Base-by-base conservation (phyloP, 352 stramenopile species). In the Thalassiosira hispida region DNA sequence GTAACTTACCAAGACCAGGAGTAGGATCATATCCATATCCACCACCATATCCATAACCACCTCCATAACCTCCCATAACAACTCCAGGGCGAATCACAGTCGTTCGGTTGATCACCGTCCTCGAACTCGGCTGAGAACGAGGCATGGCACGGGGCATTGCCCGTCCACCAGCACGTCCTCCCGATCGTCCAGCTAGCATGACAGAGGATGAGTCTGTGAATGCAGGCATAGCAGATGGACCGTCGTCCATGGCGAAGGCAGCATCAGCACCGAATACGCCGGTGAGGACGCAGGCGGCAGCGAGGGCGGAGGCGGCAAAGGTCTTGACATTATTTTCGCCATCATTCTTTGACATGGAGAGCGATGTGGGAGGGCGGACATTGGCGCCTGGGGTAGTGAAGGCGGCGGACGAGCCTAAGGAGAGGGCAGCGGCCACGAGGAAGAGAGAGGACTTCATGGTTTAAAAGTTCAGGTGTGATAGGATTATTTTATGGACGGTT, bases 361-460 rank as follows among this genome's bases (percentile, higher is more conserved):
- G 67, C 1, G 47, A 47, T 7, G 56, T 63, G 16, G 47, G 35
- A 29, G 74, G 22, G 1, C 44, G 59, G 1, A 40, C 20, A 1
- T 12, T 18, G 11, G 61, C n/a, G n/a, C 35, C 44, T 27, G 61
- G 53, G 18, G 64, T 20, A 44, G 46, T 62, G 46, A 73, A 76
- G 23, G 59, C 59, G 12, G 47, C 49, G 23, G 46, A 22, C 23
- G 65, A 51, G 35, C 55, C 55, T 11, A 71, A 14, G 25, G 55
- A 70, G 16, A 76, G 59, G 29, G 73, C 56, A 25, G 22, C 40
- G 42, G 60, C 51, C 0, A 40, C 7, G 60, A 73, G n/a, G 51
- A 72, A n/a, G 56, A 74, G 29, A 40, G 27, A 35, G 53, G 62
- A 64, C 53, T 74, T 80, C 72, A 80, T 80, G 25, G 38, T 79